Conservation (phyloP, 345 rosid genomes). For the Aurinia saxatilis region DNA sequence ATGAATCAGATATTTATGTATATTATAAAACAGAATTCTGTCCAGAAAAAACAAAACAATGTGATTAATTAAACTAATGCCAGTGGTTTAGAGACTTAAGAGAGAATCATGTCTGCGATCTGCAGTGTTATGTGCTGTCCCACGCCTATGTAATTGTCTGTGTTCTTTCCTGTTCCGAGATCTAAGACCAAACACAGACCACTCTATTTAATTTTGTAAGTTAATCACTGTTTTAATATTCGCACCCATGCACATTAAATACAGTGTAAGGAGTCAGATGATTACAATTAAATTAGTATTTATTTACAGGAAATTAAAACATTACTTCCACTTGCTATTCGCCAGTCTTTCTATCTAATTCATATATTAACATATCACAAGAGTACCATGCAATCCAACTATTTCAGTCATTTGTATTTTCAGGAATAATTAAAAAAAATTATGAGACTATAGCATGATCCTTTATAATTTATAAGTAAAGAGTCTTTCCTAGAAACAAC, state of each 20-base stretch:
- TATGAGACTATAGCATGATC: too few relatives aligned
- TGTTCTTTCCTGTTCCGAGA: conserved; percentile 28
- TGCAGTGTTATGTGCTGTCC: conserved; percentile 28
- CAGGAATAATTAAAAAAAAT: too few relatives aligned
- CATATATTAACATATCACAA: background rate
- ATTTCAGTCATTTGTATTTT: background rate
- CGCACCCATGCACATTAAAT: conserved; percentile 22
- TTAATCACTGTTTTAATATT: conserved; percentile 5
- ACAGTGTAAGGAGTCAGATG: conserved; percentile 8
- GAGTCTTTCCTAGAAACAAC: too few relatives aligned
- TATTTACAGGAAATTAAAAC: background rate
- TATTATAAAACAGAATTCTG: background rate
- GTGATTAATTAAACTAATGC: background rate
- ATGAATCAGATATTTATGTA: background rate
- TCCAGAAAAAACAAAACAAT: background rate
- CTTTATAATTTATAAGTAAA: too few relatives aligned
- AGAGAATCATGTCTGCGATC: conserved; percentile 22
- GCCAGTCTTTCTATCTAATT: background rate
- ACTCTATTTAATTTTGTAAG: conserved; percentile 4
- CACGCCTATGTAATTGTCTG: conserved; percentile 25
- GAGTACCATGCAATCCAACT: background rate
- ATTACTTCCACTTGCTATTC: conserved; percentile 7
- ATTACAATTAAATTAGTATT: background rate
- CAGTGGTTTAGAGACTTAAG: conserved; percentile 13
- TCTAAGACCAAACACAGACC: conserved; percentile 30